These are phyloP conservation scores for Phytophthora multivora DNA, from an alignment of 352 stramenopile genomes.

Conservation along the genomic window DNA sequence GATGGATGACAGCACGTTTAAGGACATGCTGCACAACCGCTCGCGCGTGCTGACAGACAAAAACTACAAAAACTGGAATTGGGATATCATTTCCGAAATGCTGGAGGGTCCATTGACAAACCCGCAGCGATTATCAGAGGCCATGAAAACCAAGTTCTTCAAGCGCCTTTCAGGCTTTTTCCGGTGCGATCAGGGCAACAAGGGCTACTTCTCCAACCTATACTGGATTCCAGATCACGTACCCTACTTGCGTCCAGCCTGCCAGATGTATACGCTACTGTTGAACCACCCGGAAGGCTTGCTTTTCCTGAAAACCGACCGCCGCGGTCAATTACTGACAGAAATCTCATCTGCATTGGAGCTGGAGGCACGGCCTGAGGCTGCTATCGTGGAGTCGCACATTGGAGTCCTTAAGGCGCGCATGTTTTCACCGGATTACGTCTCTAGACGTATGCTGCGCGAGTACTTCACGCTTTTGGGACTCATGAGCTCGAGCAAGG, in stretches of 20 bases:
- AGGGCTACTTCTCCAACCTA: conserved; percentile 89
- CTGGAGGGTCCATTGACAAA: conserved; percentile 88
- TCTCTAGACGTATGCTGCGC: conserved; percentile 85
- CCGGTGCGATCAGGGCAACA: conserved; percentile 88
- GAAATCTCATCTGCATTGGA: conserved; percentile 88
- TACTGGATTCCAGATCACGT: conserved; percentile 91
- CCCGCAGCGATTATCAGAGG: conserved; percentile 83
- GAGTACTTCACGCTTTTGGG: conserved; percentile 90
- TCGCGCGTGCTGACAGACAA: conserved; percentile 88
- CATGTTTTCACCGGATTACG: conserved; percentile 90
- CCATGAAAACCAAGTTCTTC: conserved; percentile 94
- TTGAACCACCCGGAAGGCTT: conserved; percentile 88
- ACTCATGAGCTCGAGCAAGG: conserved; percentile 89
- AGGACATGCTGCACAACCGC: conserved; percentile 88
- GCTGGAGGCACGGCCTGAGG: conserved; percentile 82
- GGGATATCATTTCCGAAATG: conserved; percentile 91
- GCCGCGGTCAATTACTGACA: conserved; percentile 79
- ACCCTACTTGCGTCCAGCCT: conserved; percentile 86
- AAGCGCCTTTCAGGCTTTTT: conserved; percentile 91
- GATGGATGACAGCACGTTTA: conserved; percentile 90
- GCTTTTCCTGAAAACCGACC: conserved; percentile 88
- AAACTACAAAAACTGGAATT: conserved; percentile 93
- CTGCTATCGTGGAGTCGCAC: conserved; percentile 88
- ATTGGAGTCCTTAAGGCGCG: conserved; percentile 86
- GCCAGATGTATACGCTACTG: conserved; percentile 89